Conservation (phyloP, 192 early-diverging fungal species). For the Mortierella antarctica region DNA sequence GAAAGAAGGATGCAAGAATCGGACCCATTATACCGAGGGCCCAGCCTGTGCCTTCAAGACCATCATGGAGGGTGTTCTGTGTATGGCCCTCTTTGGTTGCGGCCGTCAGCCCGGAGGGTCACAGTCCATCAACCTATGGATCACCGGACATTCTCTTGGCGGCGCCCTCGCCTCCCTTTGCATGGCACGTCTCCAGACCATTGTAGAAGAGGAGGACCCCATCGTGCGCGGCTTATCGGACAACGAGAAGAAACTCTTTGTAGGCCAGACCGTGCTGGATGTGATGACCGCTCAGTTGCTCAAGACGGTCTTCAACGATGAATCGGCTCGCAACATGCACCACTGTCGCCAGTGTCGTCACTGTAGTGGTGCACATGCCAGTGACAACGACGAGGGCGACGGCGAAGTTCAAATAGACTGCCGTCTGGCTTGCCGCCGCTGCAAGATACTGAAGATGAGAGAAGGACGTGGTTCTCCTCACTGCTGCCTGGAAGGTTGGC, state of each 20-base stretch:
- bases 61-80: neutral
- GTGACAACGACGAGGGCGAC: no score
- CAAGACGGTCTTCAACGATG: neutral
- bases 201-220: neutral
- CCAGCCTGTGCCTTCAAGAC: neutral
- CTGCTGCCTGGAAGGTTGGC: no score
- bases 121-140: neutral
- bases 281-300: neutral
- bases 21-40: neutral
- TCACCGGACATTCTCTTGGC: conserved; percentile 2
- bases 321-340: neutral
- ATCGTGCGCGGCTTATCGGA: neutral
- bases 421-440: no score
- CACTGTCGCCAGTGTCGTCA: neutral
- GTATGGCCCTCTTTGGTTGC: no score
- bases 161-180: conserved; percentile 3
- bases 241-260: neutral
- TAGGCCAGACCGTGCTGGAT: neutral
- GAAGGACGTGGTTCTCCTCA: no score
- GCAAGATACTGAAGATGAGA: no score
- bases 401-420: no score
- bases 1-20: neutral
- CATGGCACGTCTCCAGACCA: conserved; percentile 12
- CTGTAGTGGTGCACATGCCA: no score
- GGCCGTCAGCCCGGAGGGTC: no score